Evolutionary conservation across 2,329 filamentous ascomycete genomes (phyloP), one percentile per base, ranked within the genome.

Genomic region (Beauveria sp.): DNA sequence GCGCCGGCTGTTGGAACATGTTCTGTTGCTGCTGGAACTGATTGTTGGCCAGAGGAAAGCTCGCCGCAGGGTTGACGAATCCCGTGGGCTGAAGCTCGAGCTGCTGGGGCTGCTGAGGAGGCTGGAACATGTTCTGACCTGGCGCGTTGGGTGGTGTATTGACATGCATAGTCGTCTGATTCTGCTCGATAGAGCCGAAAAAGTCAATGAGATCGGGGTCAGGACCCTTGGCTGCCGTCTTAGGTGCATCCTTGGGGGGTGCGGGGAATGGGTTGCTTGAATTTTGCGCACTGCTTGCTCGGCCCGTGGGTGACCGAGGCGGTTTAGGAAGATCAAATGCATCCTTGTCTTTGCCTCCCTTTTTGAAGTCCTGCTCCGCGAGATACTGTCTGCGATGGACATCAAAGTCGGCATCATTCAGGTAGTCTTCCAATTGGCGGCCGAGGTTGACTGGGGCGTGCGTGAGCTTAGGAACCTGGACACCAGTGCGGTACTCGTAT

Each of bases 391-490:
- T 83, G 64, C 95, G 84, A 68, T 98, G 95, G 61, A 93, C 83
- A 68, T 99, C 95, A 69, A 99, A 99, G 73, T 99, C 95, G 3
- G 91, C 87, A 69, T 99, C 95, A 65, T 93, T 88, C 51, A 99
- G 79, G 71, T 99, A 98, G 67, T 99, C 95, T 73, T 98, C 92
- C 28, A 99, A 82, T 61, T 96, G 91, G 28, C 88, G 88, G 18
- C 91, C 90, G 58, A 99, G 77, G 71, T 95, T 96, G 1, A 96
- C 93, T 1, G 95, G 96, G 6, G 95, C 95, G 73, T 99, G 95
- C 77, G 97, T 98, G 67, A 99, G 83, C 77, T 96, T 97, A 10
- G 95, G 95, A 8, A 99, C 96, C 70, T 97, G 91, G 45, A 99
- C 84, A 64, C 93, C 83, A 5, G 95, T 99, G 65, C 93, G 91